A percentile compares a stretch with the other conserved stretches of the same genome.
phyloP scores from a whole-genome alignment of 108 stramenopile species.

The Pseudonitzschia delicatissima region DNA sequence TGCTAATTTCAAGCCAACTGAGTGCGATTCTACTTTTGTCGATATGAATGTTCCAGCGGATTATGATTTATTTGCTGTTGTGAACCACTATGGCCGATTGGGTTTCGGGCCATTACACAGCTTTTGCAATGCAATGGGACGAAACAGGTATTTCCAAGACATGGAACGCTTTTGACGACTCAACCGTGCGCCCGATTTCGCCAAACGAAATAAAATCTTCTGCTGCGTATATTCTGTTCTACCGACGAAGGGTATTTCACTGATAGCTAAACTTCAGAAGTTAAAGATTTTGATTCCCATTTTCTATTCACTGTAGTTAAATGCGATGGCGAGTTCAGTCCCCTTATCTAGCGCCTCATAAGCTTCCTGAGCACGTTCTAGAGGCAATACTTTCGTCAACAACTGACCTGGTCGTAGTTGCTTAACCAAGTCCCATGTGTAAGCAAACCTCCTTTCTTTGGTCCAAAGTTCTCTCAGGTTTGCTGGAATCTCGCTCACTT shows the following conservation, averaged over 20 bases:
- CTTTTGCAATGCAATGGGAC: constrained; percentile 74
- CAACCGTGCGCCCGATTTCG: constrained; percentile 37
- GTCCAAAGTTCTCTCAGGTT: constrained; percentile 72
- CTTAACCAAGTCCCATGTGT: constrained; percentile 81
- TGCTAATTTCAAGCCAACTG: constrained; percentile 8
- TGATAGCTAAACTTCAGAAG: neutral
- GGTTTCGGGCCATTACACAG: constrained; percentile 98
- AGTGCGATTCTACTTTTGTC: constrained; percentile 30
- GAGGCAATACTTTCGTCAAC: constrained; percentile 49
- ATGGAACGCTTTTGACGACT: constrained; percentile 79
- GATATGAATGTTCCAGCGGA: constrained; percentile 58
- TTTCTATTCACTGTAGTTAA: constrained; percentile 34
- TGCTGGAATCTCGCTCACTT: constrained; percentile 78
- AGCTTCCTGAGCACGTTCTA: constrained; percentile 61
- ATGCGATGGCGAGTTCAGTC: constrained; percentile 65
- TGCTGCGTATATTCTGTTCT: constrained; percentile 80
- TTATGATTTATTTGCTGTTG: constrained; percentile 96
- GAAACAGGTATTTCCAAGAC: constrained; percentile 47
- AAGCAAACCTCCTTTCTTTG: constrained; percentile 76
- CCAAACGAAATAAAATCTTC: constrained; percentile 29
- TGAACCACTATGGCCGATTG: constrained; percentile 93
- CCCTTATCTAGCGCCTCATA: constrained; percentile 71
- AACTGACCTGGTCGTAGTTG: constrained; percentile 70
- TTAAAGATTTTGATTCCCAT: neutral
- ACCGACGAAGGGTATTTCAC: constrained; percentile 50